A percentile compares a stretch with the other conserved stretches of the same genome.
phyloP scores from a whole-genome alignment of 2,329 filamentous ascomycete genomes.

The Trichophyton verrucosum region DNA sequence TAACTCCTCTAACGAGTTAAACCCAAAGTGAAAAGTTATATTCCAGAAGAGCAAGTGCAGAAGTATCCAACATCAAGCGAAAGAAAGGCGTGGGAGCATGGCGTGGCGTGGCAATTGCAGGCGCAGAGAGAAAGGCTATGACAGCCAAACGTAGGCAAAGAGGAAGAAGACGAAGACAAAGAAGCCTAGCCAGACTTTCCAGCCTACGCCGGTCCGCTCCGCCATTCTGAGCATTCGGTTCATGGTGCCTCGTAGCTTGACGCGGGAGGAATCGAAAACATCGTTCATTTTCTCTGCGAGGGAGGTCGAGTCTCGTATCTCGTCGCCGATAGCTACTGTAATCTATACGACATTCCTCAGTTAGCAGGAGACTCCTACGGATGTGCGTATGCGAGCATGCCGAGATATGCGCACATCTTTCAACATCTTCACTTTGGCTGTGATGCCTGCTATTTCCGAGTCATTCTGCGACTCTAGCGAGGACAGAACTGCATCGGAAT shows the following conservation, averaged over 20 bases:
- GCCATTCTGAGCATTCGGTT: constrained; percentile 95
- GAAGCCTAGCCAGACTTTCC: constrained; percentile 87
- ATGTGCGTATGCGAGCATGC: constrained; percentile 7
- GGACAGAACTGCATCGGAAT: constrained; percentile 79
- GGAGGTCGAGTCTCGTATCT: constrained; percentile 80
- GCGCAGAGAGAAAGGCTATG: constrained; percentile 35
- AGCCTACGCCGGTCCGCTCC: constrained; percentile 82
- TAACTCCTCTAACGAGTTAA: constrained; percentile 1
- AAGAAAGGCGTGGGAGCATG: neutral
- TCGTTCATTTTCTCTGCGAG: constrained; percentile 95
- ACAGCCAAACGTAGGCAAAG: constrained; percentile 90
- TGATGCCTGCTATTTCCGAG: constrained; percentile 74
- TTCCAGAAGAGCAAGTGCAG: neutral
- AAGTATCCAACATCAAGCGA: neutral
- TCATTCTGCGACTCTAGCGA: constrained; percentile 96
- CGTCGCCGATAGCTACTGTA: constrained; percentile 83
- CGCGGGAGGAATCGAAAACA: constrained; percentile 71
- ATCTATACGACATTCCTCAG: constrained; percentile 43
- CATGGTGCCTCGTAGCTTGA: constrained; percentile 82
- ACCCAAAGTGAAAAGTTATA: constrained; percentile 1
- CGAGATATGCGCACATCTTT: constrained; percentile 57
- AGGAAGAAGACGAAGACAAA: constrained; percentile 70
- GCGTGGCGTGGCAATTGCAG: neutral
- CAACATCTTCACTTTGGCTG: constrained; percentile 75
- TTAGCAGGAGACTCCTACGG: neutral